phyloP scores from a whole-genome alignment of 2,329 filamentous ascomycete genomes.

The Clonostachys rosea region DNA sequence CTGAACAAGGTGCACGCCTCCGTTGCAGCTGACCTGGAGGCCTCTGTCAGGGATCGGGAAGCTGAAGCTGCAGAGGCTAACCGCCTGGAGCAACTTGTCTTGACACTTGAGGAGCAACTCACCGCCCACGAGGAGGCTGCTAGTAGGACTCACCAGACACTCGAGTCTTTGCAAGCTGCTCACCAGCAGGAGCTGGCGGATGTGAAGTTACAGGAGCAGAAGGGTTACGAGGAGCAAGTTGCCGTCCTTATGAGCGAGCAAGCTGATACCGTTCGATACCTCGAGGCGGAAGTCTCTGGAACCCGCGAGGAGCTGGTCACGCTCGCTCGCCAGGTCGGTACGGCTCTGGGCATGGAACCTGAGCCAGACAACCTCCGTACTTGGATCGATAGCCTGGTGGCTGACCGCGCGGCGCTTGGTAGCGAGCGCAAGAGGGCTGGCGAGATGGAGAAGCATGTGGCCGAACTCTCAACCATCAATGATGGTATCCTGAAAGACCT shows the following conservation, averaged over 20 bases:
- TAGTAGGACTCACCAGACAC: conserved; percentile 42
- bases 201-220: conserved; percentile 42
- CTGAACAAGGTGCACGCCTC: conserved; percentile 67
- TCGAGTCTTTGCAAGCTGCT: conserved; percentile 41
- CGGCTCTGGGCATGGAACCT: conserved; percentile 56
- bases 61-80: conserved; percentile 55
- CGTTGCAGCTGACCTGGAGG: conserved; percentile 56
- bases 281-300: conserved; percentile 59
- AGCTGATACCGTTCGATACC: conserved; percentile 44
- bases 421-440: conserved; percentile 54
- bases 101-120: conserved; percentile 57
- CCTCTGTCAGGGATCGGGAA: conserved; percentile 43
- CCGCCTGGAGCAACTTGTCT: conserved; percentile 35
- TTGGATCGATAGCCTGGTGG: conserved; percentile 51
- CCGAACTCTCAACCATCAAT: conserved; percentile 53
- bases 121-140: conserved; percentile 54
- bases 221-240: conserved; percentile 53
- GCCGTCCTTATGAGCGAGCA: conserved; percentile 57
- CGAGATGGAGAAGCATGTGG: conserved; percentile 51
- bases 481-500: conserved; percentile 58
- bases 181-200: conserved; percentile 46
- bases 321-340: conserved; percentile 58
- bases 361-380: conserved; percentile 65
- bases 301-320: conserved; percentile 64
- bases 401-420: conserved; percentile 54